Evolutionary conservation across 345 rosid species (phyloP), one percentile per base, ranked within the genome.

Genomic region (Conringia planisiliqua): DNA sequence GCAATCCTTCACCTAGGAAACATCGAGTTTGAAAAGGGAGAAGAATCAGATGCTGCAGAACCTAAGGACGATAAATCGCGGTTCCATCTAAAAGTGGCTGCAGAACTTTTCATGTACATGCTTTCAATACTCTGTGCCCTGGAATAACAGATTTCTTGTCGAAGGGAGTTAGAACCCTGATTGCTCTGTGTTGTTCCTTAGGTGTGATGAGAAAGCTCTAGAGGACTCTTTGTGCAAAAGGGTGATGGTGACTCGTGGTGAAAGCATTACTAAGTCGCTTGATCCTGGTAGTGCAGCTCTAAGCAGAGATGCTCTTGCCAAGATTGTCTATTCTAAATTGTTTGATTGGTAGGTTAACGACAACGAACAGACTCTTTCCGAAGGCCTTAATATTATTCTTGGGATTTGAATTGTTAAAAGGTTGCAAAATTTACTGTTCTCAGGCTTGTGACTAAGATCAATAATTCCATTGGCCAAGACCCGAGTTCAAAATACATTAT

Each of bases 1-100:
- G 98, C 98, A 59, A 88, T 95, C 66, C 98, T 95, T 65, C 99
- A 95, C 79, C 85, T 95, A 79, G 99, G 99, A 51, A 95, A 95
- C 76, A 74, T 90, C 12, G 92, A 92, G 71, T 92, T 95, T 74
- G 79, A 66, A 36, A 95, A 90, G 84, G 97, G 99, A 18, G 87
- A 86, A 82, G 97, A 92, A 78, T 59, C 82, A 48, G 99, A 95
- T 80, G 85, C 98, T 68, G 85, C 99, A 13, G 76, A 82, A 74
- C 97, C 99, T 5, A 92, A 89, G 85, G 98, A 95, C 80, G 99
- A 90, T 20, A 81, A 86, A 70, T 90, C 99, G 73, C 71, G 73
- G 68, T 83, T 84, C 78, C 99, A 92, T 82, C 84, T 95, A 33
- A 84, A 85, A 83, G 88, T 81, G 27, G 91, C 91, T 36, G 90